Base-by-base conservation (phyloP, 768 basidiomycete species). In the Naganishia antarctica region DNA sequence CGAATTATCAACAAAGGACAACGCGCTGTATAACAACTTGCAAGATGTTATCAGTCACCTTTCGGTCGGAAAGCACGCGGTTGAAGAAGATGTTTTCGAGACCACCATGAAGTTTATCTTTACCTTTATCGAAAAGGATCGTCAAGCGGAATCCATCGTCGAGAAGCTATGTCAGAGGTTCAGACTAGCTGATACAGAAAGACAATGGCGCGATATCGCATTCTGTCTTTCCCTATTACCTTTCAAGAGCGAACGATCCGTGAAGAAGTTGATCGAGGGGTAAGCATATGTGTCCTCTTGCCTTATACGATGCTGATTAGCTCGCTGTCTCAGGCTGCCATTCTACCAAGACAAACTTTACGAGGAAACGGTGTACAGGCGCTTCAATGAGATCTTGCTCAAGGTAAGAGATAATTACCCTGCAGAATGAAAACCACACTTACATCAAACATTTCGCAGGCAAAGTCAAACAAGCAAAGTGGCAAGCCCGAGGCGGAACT, bases 131-230 rank as follows among this genome's bases (percentile, higher is more conserved):
- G 94, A 98, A 77, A 98, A 99, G 84, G 93, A 86, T 0, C 13
- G 83, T 32, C 94, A 96, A 84, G 93, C 94, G 0, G 94, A 98
- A 78, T 88, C 84, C 71, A 90, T 99, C 67, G 90, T 98, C 60
- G 94, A 99, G 72, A 99, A 97, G 75, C 85, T 99, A 1, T 99
- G 96, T 72, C 91, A 96, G 72, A 85, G 94, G 8, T 97, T 98
- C 86, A 83, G 88, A 25, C 81, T 90, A 3, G 85, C 88, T 0
- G 87, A 89, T 44, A 91, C 93, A 31, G 84, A 90, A 16, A 84
- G 94, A 5, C 96, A 98, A 74, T 99, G 96, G 96, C 85, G 91
- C 25, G 94, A 99, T 72, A 91, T 99, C 64, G 90, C 93, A 0
- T 98, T 87, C 79, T 99, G 94, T 74, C 80, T 99, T 2, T 92